Base-by-base conservation (phyloP, 2,329 filamentous ascomycete species). In the Aspergillus candidus region DNA sequence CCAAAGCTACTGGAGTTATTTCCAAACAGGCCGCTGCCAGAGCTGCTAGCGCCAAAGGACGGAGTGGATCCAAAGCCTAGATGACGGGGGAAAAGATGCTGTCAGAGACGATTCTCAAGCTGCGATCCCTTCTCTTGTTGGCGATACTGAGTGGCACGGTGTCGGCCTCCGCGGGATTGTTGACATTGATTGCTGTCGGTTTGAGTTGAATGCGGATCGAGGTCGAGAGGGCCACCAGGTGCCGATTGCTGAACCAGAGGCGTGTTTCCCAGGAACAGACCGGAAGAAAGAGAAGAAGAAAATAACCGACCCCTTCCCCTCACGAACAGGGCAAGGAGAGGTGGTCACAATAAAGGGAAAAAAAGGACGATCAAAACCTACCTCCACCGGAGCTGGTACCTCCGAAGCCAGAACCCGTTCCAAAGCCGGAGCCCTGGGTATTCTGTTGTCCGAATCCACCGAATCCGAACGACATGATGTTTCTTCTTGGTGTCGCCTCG, bases 391-490 rank as follows among this genome's bases (percentile, higher is more conserved):
- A 57, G 46, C 53, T 58, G 38, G 60, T 55, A 49, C 55, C 52
- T 49, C 62, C 63, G 44, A 66, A 66, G 11, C 55, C 61, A 58
- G 62, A 57, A 47, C 63, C 63, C 39, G 63, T 54, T 35, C 67
- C 67, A 56, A 67, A 66, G 52, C 59, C 62, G 41, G 63, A 60
- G 52, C 60, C 72, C 66, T 70, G 65, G 56, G 69, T 66, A 61
- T 76, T 80, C 51, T 74, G 75, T 59, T 75, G 73, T 68, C 79
- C 79, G 67, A 84, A 83, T 71, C 78, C 76, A 57, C 71, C 69
- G 60, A 74, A 72, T 58, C 72, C 69, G 56, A 63, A 65, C 55
- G 63, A 68, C 62, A 67, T 68, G 48, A 53, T 65, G 55, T 50
- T 50, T 7, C 33, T 53, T 51, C 47, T 54, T 45, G 52, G 46